These are phyloP conservation scores for Bromus sterilis DNA, from an alignment of 176 grass and related monocot genomes.

Conservation along the genomic window DNA sequence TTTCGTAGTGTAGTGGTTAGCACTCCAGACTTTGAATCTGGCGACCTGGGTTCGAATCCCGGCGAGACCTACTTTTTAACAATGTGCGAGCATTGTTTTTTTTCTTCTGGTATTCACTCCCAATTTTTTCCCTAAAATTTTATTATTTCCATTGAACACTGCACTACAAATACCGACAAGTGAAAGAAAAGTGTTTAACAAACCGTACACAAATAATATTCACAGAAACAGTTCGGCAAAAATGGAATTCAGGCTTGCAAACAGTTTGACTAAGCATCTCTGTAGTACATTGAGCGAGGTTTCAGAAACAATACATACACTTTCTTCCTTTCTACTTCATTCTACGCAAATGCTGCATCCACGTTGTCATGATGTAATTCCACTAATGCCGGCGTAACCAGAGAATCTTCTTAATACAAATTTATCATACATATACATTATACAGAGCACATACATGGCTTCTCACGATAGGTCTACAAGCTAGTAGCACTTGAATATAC, in stretches of 20 bases:
- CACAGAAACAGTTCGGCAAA: background rate
- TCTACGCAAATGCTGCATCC: slow-evolving; percentile 3
- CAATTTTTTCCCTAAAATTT: no score
- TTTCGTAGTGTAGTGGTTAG: slow-evolving; percentile 87
- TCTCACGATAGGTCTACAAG: background rate
- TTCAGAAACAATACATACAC: background rate
- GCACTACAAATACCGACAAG: background rate
- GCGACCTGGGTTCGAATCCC: slow-evolving; percentile 99
- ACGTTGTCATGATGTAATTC: background rate
- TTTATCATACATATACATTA: slow-evolving; percentile 5
- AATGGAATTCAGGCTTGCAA: background rate
- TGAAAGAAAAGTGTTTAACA: background rate
- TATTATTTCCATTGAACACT: background rate
- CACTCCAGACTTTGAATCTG: slow-evolving; percentile 99
- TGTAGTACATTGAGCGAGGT: background rate
- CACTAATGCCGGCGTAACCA: background rate
- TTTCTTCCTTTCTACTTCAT: slow-evolving; percentile 1
- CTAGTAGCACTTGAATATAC: slow-evolving; percentile 19
- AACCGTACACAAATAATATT: background rate
- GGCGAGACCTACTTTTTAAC: slow-evolving; percentile 21
- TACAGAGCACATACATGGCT: background rate
- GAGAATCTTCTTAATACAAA: background rate
- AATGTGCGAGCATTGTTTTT: no score
- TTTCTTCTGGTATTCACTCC: no score
- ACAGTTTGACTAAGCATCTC: background rate